phyloP scores from a whole-genome alignment of 805 yeast genomes.

The Schizosaccharomyces osmophilus region DNA sequence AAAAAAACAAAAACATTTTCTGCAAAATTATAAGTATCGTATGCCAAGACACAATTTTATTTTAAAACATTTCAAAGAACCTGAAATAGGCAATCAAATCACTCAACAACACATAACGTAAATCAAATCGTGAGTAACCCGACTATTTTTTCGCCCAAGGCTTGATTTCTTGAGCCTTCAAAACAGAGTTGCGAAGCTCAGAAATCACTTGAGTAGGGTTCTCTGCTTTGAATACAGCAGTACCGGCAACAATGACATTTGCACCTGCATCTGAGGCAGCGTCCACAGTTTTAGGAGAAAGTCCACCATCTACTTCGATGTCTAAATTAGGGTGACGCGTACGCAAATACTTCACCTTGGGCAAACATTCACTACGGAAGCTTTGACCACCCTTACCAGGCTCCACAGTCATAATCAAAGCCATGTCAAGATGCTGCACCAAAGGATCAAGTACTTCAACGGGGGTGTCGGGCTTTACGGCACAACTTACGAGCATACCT shows the following conservation, averaged over 20 bases:
- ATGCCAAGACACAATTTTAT: too few species aligned
- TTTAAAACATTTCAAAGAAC: too few species aligned
- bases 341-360: slow-evolving; percentile 41
- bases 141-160: slow-evolving; percentile 1
- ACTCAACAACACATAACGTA: too few species aligned
- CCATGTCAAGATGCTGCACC: slow-evolving; percentile 68
- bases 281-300: slow-evolving; percentile 63
- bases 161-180: slow-evolving; percentile 5
- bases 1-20: too few species aligned
- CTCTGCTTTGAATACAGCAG: slow-evolving; percentile 55
- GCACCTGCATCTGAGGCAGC: slow-evolving; percentile 94
- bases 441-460: slow-evolving; percentile 58
- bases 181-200: slow-evolving; percentile 40
- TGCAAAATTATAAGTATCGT: too few species aligned
- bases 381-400: slow-evolving; percentile 96
- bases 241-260: slow-evolving; percentile 92
- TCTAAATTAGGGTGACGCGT: slow-evolving; percentile 49
- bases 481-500: slow-evolving; percentile 87
- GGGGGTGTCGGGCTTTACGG: slow-evolving; percentile 79
- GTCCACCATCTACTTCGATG: slow-evolving; percentile 92
- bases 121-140: neutral
- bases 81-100: too few species aligned
- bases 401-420: slow-evolving; percentile 50
- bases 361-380: slow-evolving; percentile 91
- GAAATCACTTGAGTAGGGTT: slow-evolving; percentile 56